Evolutionary conservation across 1,284 basidiomycete species (phyloP).

Genomic region (Pisolithus thermaeus): DNA sequence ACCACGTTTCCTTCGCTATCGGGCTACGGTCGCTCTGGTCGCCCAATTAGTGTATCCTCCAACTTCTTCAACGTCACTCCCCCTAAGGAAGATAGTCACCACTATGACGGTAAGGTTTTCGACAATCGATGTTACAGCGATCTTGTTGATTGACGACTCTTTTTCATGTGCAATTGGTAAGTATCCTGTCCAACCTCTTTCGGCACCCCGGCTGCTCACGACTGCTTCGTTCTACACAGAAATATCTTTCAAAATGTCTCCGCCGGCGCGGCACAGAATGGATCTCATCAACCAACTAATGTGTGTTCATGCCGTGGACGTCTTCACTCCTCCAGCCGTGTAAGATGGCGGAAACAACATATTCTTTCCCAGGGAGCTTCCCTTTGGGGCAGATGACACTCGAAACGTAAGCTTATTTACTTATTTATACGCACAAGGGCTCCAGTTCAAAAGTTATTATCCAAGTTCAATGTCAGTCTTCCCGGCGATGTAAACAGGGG

Average conservation of each 20-base stretch:
- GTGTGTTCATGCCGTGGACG: constrained; percentile 43
- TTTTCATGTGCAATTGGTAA: constrained; percentile 44
- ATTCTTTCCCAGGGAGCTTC: constrained; percentile 52
- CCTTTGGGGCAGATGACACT: constrained; percentile 43
- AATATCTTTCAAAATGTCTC: constrained; percentile 60
- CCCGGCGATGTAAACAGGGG: constrained; percentile 32
- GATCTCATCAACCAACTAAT: constrained; percentile 60
- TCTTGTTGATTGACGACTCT: constrained; percentile 14
- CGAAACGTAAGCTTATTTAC: constrained; percentile 37
- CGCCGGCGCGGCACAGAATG: constrained; percentile 62
- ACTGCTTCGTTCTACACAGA: constrained; percentile 30
- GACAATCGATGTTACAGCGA: not conserved
- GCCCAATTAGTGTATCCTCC: constrained; percentile 44
- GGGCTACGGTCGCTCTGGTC: constrained; percentile 54
- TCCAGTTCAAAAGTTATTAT: constrained; percentile 1
- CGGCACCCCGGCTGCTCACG: not conserved
- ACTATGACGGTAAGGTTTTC: constrained; percentile 61
- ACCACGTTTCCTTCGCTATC: constrained; percentile 33
- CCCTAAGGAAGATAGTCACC: constrained; percentile 43
- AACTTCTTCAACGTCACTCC: constrained; percentile 62
- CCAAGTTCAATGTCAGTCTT: constrained; percentile 58
- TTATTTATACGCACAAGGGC: not conserved
- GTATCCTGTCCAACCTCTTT: constrained; percentile 20
- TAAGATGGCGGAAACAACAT: constrained; percentile 79
- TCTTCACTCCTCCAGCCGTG: constrained; percentile 60